phyloP scores from a whole-genome alignment of 2,329 filamentous ascomycete genomes.

The Ophiocordyceps camponoti-saundersi region DNA sequence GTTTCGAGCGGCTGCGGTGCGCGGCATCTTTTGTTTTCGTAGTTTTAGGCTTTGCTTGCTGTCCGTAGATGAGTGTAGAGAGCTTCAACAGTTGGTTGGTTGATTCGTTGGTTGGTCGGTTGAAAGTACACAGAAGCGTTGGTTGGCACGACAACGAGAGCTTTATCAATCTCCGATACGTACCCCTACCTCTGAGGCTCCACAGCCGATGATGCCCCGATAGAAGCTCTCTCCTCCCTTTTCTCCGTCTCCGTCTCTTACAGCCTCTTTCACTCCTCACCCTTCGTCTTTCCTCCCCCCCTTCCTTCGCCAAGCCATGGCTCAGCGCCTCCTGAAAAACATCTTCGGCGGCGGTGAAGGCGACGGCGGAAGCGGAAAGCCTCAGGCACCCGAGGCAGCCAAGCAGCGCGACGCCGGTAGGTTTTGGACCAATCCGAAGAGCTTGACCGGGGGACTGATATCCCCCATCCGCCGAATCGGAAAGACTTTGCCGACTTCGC shows the following conservation, averaged over 20 bases:
- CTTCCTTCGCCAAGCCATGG: constrained; percentile 22
- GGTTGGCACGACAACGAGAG: constrained; percentile 4
- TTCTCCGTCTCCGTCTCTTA: background rate
- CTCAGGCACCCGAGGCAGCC: constrained; percentile 19
- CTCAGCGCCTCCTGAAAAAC: constrained; percentile 42
- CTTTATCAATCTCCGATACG: too few relatives aligned
- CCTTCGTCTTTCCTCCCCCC: background rate
- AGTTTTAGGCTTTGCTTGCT: background rate
- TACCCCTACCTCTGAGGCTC: too few relatives aligned
- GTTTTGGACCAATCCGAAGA: background rate
- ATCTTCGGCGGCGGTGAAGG: constrained; percentile 45
- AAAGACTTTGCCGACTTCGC: constrained; percentile 91
- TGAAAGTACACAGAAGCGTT: background rate
- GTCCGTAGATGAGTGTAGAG: background rate
- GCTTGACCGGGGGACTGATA: background rate
- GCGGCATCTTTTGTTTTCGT: constrained; percentile 22
- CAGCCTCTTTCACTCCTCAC: background rate
- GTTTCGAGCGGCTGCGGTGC: constrained; percentile 23
- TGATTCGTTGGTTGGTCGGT: background rate
- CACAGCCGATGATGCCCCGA: too few relatives aligned
- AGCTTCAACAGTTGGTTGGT: too few relatives aligned
- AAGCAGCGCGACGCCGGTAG: constrained; percentile 46
- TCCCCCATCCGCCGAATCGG: background rate
- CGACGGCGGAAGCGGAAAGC: constrained; percentile 15
- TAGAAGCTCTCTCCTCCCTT: background rate